These are phyloP conservation scores for Cercospora zeina DNA, from an alignment of 2,329 filamentous ascomycete species.

Conservation along the genomic window DNA sequence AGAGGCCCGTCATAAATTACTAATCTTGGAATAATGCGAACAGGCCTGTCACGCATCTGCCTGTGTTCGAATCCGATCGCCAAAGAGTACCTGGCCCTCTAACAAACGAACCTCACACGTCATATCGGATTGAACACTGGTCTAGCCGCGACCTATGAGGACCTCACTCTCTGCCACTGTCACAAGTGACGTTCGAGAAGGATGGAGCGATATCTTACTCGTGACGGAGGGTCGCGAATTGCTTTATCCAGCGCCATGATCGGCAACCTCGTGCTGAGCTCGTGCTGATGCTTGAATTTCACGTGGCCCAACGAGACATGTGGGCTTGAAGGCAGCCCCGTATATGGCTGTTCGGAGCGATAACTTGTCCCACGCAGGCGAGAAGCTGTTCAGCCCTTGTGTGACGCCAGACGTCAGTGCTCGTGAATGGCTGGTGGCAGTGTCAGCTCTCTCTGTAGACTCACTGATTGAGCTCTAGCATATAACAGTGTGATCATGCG, in stretches of 20 bases:
- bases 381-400: conserved; percentile 2
- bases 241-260: background rate
- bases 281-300: background rate
- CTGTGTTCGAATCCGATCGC: background rate
- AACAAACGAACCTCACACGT: background rate
- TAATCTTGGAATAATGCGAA: background rate
- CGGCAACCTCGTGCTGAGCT: conserved; percentile 2
- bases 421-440: conserved; percentile 1
- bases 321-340: background rate
- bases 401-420: background rate
- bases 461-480: background rate
- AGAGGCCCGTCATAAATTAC: background rate
- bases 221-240: background rate
- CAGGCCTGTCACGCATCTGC: background rate
- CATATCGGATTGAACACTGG: background rate
- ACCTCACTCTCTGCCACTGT: background rate
- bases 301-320: background rate
- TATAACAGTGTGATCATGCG: background rate
- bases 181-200: background rate
- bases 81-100: background rate
- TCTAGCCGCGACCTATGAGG: background rate
- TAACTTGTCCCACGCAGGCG: background rate
- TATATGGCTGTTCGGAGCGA: background rate
- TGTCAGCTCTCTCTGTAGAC: background rate
- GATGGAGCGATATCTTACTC: background rate